Evolutionary conservation across 495 filamentous ascomycete species (phyloP).

Genomic region (Tuber aestivum): DNA sequence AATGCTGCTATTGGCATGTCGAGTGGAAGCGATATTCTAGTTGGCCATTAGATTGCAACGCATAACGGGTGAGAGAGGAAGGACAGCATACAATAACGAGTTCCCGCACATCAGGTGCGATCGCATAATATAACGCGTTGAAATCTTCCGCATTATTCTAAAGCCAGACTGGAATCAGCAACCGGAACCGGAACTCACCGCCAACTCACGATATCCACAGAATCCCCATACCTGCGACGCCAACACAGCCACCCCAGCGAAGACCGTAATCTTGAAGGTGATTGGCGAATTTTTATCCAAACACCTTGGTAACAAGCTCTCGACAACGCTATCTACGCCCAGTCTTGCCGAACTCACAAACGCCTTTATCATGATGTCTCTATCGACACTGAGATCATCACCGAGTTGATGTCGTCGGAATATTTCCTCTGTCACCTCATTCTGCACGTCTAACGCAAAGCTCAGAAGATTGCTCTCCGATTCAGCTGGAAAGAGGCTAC

Average conservation of each 20-base stretch:
- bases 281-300: constrained; percentile 53
- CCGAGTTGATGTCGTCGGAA: constrained; percentile 50
- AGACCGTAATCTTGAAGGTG: constrained; percentile 56
- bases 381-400: constrained; percentile 50
- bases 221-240: constrained; percentile 32
- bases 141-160: constrained; percentile 50
- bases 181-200: constrained; percentile 52
- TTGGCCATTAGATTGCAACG: not conserved
- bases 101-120: constrained; percentile 52
- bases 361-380: constrained; percentile 58
- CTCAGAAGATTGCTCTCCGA: constrained; percentile 57
- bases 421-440: constrained; percentile 58
- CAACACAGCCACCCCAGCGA: constrained; percentile 45
- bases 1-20: constrained; percentile 26
- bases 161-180: constrained; percentile 23
- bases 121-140: constrained; percentile 50
- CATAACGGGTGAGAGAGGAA: not conserved
- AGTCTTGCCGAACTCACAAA: constrained; percentile 58
- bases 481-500: constrained; percentile 56
- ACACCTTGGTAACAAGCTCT: constrained; percentile 51
- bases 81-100: constrained; percentile 49
- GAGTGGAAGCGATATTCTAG: constrained; percentile 32
- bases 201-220: constrained; percentile 1
- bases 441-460: constrained; percentile 61
- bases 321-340: constrained; percentile 53